Conservation (phyloP, 1,284 basidiomycete genomes). For the Earliella scabrosa region DNA sequence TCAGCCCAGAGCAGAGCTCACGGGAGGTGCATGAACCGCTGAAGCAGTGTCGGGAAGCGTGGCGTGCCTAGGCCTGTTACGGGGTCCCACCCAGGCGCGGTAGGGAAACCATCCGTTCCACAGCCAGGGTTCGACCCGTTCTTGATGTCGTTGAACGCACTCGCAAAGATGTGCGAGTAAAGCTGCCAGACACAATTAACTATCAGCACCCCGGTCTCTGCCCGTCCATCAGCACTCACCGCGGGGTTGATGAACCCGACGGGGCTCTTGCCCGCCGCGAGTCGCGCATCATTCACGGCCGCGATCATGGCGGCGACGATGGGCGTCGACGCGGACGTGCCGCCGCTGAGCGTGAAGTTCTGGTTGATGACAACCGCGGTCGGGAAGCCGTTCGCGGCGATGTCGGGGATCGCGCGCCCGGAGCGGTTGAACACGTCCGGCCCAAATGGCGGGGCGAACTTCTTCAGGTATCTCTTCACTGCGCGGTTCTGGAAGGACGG, state of each 20-base stretch:
- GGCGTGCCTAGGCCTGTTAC: conserved; percentile 25
- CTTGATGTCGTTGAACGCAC: conserved; percentile 48
- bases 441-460: conserved; percentile 12
- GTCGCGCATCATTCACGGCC: conserved; percentile 64
- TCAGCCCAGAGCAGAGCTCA: no score
- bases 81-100: conserved; percentile 28
- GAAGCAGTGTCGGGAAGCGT: conserved; percentile 20
- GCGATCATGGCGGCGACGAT: conserved; percentile 53
- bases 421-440: conserved; percentile 20
- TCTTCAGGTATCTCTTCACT: conserved; percentile 16
- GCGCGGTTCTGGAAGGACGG: conserved; percentile 22
- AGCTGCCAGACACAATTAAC: conserved; percentile 34
- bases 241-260: conserved; percentile 64
- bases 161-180: conserved; percentile 32
- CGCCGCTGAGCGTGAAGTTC: conserved; percentile 27
- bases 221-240: no score
- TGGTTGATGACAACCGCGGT: conserved; percentile 40
- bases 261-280: conserved; percentile 43
- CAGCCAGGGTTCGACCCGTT: conserved; percentile 29
- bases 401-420: conserved; percentile 25
- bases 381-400: conserved; percentile 35
- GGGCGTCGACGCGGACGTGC: conserved; percentile 26
- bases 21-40: conserved; percentile 20
- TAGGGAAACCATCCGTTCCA: conserved; percentile 28
- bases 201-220: conserved; percentile 22